These are phyloP conservation scores for Climacium dendroides DNA, from an alignment of 225 moss, liverwort and hornwort species.

Conservation along the genomic window DNA sequence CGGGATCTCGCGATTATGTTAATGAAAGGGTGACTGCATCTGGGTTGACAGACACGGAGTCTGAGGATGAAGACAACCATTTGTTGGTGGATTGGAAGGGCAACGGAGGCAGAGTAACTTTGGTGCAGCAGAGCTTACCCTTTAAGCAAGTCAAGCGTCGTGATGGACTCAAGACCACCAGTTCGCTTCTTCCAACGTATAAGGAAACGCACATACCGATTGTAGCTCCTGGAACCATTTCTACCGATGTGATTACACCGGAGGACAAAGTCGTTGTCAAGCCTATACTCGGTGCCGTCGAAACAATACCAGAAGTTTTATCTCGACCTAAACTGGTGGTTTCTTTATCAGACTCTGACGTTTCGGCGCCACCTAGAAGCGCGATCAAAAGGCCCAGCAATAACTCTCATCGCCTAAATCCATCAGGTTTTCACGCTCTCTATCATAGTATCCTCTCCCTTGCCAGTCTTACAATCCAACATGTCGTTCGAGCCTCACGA, in stretches of 20 bases:
- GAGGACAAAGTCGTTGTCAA: not conserved
- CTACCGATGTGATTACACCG: not conserved
- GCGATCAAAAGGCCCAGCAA: not conserved
- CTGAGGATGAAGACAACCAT: constrained; percentile 32
- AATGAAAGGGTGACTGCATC: not conserved
- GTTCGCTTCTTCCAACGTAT: not conserved
- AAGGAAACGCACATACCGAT: not conserved
- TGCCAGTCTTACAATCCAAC: not conserved
- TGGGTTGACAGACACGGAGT: constrained; percentile 16
- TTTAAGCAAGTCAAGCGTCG: constrained; percentile 36
- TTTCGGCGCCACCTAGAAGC: constrained; percentile 3
- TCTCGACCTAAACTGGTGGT: constrained; percentile 23
- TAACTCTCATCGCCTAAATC: not conserved
- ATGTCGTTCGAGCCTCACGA: not conserved
- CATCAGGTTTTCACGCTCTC: constrained; percentile 20
- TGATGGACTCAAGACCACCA: not conserved
- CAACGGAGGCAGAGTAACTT: constrained; percentile 4
- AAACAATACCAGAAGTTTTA: not conserved
- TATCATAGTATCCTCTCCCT: not conserved
- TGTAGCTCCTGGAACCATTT: not conserved
- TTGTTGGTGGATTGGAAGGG: constrained; percentile 58
- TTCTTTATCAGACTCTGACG: constrained; percentile 49
- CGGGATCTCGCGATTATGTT: not conserved
- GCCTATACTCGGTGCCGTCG: not conserved
- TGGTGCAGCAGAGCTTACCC: constrained; percentile 39